Base-by-base conservation (phyloP, 2,329 filamentous ascomycete species). In the Chaetomiaceae sp. region DNA sequence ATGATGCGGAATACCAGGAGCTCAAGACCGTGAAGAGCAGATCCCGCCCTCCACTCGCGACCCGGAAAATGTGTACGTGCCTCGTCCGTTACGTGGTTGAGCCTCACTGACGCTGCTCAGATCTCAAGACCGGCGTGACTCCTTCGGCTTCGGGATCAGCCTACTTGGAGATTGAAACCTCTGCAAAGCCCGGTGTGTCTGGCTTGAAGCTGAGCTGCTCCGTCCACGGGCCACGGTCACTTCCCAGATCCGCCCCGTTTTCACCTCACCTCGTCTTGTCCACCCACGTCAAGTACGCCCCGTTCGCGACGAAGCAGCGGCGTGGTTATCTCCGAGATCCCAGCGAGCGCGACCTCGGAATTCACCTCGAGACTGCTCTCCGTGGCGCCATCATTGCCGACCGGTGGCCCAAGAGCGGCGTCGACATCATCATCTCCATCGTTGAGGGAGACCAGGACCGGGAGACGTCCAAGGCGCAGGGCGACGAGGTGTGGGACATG, bases 331-430 rank as follows among this genome's bases (percentile, higher is more conserved):
- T 96, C 20, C 84, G 91, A 43, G 92, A 97, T 68, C 79, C 86
- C 15, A 86, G 81, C 57, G 94, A 99, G 73, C 82, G 91, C 47
- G 94, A 99, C 67, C 78, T 99, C 2, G 89, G 89, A 12, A 87
- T 91, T 11, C 92, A 97, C 68, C 76, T 99, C 3, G 91, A 97
- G 70, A 92, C 90, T 15, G 91, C 94, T 23, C 77, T 99, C 47
- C 82, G 91, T 31, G 92, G 92, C 1, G 88, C 90, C 7, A 84
- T 97, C 47, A 92, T 97, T 65, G 91, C 90, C 14, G 91, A 96
- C 68, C 80, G 92, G 54, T 99, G 92, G 89, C 94, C 94, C n/a
- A 99, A 99, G 76, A 96, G 90, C 68, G 91, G 90, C 40, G 85
- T 96, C n/a, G 94, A 99, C 68, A 85, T 99, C 37, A 86, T 96